phyloP scores from a whole-genome alignment of 495 filamentous ascomycete genomes.

The Neurospora sp. region DNA sequence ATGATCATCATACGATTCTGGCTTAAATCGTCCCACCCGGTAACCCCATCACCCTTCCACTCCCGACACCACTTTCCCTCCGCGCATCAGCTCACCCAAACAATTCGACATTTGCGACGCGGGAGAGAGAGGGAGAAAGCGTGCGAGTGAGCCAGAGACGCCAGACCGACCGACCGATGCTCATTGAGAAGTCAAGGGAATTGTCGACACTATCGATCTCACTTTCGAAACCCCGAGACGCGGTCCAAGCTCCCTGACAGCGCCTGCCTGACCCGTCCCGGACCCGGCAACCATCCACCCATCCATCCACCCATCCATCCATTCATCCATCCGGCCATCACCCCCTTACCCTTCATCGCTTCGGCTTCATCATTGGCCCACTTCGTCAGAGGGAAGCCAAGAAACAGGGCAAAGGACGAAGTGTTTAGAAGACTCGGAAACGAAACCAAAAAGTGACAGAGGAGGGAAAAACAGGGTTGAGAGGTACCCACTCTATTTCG shows the following conservation, averaged over 20 bases:
- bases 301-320: not conserved
- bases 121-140: not conserved
- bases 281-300: not conserved
- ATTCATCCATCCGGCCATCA: not conserved
- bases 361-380: not conserved
- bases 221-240: not conserved
- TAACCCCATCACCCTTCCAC: conserved; percentile 11
- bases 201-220: not conserved
- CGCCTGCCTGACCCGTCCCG: not conserved
- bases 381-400: not conserved
- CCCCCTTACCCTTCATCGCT: not conserved
- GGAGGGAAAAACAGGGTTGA: not conserved
- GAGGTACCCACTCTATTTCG: not conserved
- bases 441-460: not conserved
- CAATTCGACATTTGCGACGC: not conserved
- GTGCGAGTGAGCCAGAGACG: not conserved
- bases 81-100: not conserved
- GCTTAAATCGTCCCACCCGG: conserved; percentile 18
- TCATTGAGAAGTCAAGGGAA: not conserved
- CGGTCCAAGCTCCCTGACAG: not conserved
- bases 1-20: conserved; percentile 21
- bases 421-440: not conserved
- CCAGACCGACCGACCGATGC: not conserved
- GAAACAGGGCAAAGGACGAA: not conserved
- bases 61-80: not conserved